Evolutionary conservation across 2,329 filamentous ascomycete species (phyloP), one percentile per base, ranked within the genome.

Genomic region (Aspergillus costaricaensis): DNA sequence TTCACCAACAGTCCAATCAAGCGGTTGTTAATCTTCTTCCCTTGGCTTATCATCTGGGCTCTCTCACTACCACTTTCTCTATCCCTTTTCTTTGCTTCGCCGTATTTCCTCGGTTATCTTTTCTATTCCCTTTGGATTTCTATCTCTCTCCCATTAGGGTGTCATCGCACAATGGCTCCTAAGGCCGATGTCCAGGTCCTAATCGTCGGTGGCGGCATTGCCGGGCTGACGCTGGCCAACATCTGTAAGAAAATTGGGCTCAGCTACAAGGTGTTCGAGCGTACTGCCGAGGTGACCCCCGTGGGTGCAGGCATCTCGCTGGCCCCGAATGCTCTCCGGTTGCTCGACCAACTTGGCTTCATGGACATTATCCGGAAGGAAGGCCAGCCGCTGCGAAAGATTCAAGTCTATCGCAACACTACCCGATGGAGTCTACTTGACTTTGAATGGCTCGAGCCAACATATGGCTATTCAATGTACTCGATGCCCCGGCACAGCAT

Each of bases 201-300:
- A 27, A 57, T 57, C 23, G 36, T 50, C 21, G 55, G 55, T 4
- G 55, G 27, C 14, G 55, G 55, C 12, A 57, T 57, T 41, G 55
- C 44, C 5, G 55, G 55, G 7, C 25, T 57, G 19, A 57, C 55
- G 2, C 55, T 57, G 14, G 55, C 41, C 12, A 38, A 32, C 17
- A n/a, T 57, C 15, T 48, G 44, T 10, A 30, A 38, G 6, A n/a
- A 17, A 6, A 21, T 51, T 23, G 55, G 47, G 8, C 32, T 57
- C 12, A 30, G 14, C 44, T 57, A 36, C 47, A 32, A 39, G n/a
- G 44, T 57, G 14, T 32, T 57, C 12, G 55, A 57, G 36, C 55
- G 55, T 12, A 48, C 43, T 4, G 25, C 55, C 4, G 55, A 39
- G n/a, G 43, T 57, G 6, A 30, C 43, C 6, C 55, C 55, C 21